Base-by-base conservation (phyloP, 768 basidiomycete genomes). In the Clitopilus passeckerianus region DNA sequence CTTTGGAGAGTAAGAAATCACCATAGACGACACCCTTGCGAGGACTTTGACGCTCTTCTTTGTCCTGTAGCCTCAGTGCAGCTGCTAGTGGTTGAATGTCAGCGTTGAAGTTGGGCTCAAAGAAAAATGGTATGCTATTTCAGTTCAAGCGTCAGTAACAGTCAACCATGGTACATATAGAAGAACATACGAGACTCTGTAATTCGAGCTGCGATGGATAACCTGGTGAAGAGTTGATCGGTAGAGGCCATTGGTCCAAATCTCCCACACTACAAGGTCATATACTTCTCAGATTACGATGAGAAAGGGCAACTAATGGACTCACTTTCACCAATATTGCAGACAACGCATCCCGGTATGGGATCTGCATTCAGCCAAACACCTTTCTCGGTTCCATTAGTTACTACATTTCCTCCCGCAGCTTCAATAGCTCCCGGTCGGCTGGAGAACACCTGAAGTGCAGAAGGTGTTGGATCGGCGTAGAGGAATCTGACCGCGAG, bases 241-340 rank as follows among this genome's bases (percentile, higher is more conserved):
- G 76, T 96, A 97, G 54, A 95, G 70, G 0, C 94, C 94, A 62
- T 88, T 86, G 5, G 90, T 87, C 93, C 93, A 96, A 52, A 87
- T 80, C 78, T 95, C 90, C 90, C 93, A 94, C 93, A 94, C 89
- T 91, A 62, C 6, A 16, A 43, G 46, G 12, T 7, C 20, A 56
- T 41, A 50, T 20, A 44, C 15, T n/a, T n/a, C n/a, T 6, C 14
- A 16, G 12, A 15, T 37, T 27, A 6, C 22, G 12, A 12, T 7
- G 46, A 41, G 2, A 43, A 8, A 14, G 34, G 35, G 18, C 12
- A 43, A 23, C 7, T 7, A 33, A 12, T 27, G n/a, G 33, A 73
- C 87, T 69, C 60, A 91, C 93, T 96, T 77, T 93, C 90, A 22
- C 94, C 94, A 41, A 97, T 87, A 66, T 97, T 97, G 71, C 92